Evolutionary conservation across 495 filamentous ascomycete genomes (phyloP).

Genomic region (Xeromyces bisporus): DNA sequence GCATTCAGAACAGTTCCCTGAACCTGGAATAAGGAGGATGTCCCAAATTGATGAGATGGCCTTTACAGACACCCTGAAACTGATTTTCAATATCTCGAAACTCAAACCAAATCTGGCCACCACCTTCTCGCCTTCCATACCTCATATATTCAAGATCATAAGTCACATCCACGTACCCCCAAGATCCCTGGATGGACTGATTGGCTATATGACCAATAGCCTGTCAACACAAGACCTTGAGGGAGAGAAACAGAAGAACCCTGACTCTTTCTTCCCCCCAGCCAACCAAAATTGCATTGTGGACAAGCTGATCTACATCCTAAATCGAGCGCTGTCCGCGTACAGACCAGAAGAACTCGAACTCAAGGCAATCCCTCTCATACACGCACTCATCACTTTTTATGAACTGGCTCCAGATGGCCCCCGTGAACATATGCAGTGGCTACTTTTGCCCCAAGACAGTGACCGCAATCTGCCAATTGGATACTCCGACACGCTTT

Average conservation of each 20-base stretch:
- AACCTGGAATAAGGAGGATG: constrained; percentile 21
- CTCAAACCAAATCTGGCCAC: constrained; percentile 41
- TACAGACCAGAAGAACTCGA: constrained; percentile 56
- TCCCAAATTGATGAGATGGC: constrained; percentile 63
- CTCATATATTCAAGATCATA: constrained; percentile 58
- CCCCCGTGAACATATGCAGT: constrained; percentile 45
- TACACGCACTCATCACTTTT: constrained; percentile 54
- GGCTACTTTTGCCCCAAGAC: constrained; percentile 58
- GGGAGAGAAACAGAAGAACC: constrained; percentile 25
- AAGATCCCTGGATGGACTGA: constrained; percentile 41
- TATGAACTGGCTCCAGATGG: constrained; percentile 53
- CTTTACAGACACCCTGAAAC: constrained; percentile 66
- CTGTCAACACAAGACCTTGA: constrained; percentile 60
- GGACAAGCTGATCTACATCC: constrained; percentile 55
- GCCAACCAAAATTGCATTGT: constrained; percentile 40
- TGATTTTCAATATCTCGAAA: constrained; percentile 76
- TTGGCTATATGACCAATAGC: constrained; percentile 57
- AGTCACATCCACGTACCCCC: constrained; percentile 32
- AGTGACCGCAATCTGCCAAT: constrained; percentile 62
- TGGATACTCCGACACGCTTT: constrained; percentile 54
- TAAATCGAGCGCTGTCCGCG: constrained; percentile 43
- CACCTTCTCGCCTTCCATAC: constrained; percentile 49
- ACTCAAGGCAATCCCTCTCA: constrained; percentile 44
- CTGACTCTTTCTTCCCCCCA: constrained; percentile 48
- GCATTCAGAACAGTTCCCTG: constrained; percentile 45